A percentile compares a stretch with the other conserved stretches of the same genome.
Conservation (phyloP, 495 filamentous ascomycete genomes). For the Xanthoparmelia taractica region DNA sequence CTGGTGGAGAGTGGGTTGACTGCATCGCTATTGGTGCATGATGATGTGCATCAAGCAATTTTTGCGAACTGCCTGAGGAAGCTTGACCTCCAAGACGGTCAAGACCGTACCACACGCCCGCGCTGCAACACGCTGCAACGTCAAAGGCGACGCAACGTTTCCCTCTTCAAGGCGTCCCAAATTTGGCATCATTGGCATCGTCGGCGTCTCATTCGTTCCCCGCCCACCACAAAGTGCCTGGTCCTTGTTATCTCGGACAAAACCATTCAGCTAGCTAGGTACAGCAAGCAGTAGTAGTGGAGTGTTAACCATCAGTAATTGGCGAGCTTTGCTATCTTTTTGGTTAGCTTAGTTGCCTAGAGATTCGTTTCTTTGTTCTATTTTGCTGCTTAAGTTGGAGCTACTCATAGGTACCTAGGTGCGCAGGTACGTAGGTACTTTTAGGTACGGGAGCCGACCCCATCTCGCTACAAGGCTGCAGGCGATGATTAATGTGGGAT, state of each 20-base stretch:
- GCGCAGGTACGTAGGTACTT: not conserved
- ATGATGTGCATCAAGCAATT: constrained; percentile 13
- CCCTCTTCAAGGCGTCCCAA: constrained; percentile 13
- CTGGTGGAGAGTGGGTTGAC: not conserved
- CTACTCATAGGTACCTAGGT: not conserved
- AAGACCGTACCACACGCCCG: constrained; percentile 14
- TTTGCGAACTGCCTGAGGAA: constrained; percentile 6
- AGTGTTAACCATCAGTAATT: too few relatives aligned
- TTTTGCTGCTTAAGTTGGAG: not conserved
- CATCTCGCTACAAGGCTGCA: constrained; percentile 16
- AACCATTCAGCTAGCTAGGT: not conserved
- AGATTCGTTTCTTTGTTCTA: too few relatives aligned
- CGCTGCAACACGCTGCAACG: constrained; percentile 18
- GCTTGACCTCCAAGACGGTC: constrained; percentile 5
- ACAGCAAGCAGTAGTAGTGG: not conserved
- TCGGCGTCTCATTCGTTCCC: not conserved
- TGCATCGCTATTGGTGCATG: constrained; percentile 3
- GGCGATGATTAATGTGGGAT: constrained; percentile 25
- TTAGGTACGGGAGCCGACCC: not conserved
- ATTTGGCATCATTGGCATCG: constrained; percentile 12
- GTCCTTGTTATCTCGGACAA: constrained; percentile 17
- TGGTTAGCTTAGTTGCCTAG: too few relatives aligned
- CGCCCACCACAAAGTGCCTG: not conserved
- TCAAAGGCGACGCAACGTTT: constrained; percentile 3
- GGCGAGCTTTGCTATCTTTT: not conserved